Conservation (phyloP, 2,329 filamentous ascomycete genomes). For the Didymella arachidicola region DNA sequence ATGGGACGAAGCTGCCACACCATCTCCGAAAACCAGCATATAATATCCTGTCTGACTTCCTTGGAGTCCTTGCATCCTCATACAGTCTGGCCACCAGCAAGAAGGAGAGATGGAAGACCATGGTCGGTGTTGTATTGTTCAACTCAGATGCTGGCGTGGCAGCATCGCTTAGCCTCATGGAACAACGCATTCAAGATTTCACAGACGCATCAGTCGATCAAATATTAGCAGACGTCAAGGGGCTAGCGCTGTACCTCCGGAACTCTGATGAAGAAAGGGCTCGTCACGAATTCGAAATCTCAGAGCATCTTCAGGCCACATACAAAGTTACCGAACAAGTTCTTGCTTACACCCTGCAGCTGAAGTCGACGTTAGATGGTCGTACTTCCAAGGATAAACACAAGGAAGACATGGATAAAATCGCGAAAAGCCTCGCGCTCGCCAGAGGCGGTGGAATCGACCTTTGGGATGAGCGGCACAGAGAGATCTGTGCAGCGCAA, state of each 20-base stretch:
- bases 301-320: not conserved
- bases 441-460: not conserved
- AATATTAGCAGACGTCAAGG: constrained; percentile 4
- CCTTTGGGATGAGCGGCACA: constrained; percentile 4
- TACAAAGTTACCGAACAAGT: constrained; percentile 9
- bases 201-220: constrained; percentile 1
- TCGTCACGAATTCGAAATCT: not conserved
- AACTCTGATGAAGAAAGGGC: constrained; percentile 1
- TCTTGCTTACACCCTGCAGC: constrained; percentile 13
- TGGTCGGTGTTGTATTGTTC: constrained; percentile 23
- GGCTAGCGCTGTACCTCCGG: not conserved
- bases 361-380: constrained; percentile 19
- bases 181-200: constrained; percentile 10
- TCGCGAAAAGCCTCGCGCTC: constrained; percentile 3
- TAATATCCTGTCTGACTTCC: constrained; percentile 1
- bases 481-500: not conserved
- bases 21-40: constrained; percentile 5
- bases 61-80: constrained; percentile 12
- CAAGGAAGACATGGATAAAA: constrained; percentile 14
- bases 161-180: constrained; percentile 16
- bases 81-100: constrained; percentile 26
- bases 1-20: not conserved
- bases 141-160: constrained; percentile 17
- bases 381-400: constrained; percentile 18
- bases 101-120: constrained; percentile 20